These are phyloP conservation scores for Fraxinus sp. DNA, from an alignment of 305 asterid genomes.

Conservation along the genomic window DNA sequence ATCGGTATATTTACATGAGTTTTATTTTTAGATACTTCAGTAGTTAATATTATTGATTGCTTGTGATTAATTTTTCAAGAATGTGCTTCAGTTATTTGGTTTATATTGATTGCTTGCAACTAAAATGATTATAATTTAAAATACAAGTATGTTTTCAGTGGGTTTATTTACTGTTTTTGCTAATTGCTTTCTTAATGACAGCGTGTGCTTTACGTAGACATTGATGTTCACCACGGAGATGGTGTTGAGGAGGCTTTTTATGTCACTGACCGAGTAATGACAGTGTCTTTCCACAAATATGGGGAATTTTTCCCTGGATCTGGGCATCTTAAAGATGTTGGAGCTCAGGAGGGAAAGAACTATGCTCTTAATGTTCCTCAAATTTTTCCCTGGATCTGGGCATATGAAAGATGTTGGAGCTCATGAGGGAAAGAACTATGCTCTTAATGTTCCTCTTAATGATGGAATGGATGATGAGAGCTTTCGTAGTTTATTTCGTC, in stretches of 20 bases:
- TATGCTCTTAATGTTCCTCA: too few relatives aligned
- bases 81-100: neutral
- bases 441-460: conserved; percentile 80
- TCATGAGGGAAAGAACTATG: conserved; percentile 57
- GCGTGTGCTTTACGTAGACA: conserved; percentile 79
- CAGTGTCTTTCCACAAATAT: conserved; percentile 82
- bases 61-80: neutral
- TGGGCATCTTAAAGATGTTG: too few relatives aligned
- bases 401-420: conserved; percentile 69
- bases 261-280: conserved; percentile 80
- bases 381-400: conserved; percentile 85
- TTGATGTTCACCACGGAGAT: conserved; percentile 89
- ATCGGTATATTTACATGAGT: neutral
- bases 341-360: too few relatives aligned
- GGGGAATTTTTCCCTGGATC: too few relatives aligned
- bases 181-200: conserved; percentile 30
- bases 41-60: neutral
- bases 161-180: conserved; percentile 16
- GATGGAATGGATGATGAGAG: conserved; percentile 74
- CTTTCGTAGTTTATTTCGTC: conserved; percentile 63
- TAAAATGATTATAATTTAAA: neutral
- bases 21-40: neutral
- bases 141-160: neutral
- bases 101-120: conserved; percentile 1
- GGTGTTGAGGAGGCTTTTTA: conserved; percentile 92